Evolutionary conservation across 306 rosid species (phyloP).

Genomic region (Inga laurina): DNA sequence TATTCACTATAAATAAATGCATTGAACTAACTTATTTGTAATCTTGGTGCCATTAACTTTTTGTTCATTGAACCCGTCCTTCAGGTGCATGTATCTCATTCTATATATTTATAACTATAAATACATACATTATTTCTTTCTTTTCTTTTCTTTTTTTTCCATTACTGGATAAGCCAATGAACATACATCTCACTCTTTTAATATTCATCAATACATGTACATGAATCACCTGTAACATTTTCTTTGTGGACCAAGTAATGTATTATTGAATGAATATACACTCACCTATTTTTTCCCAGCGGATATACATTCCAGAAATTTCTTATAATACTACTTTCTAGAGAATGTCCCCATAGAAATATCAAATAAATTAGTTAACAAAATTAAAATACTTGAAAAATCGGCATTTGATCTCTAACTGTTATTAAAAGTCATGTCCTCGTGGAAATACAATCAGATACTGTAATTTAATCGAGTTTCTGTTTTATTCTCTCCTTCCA

Average conservation of each 20-base stretch:
- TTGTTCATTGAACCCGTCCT: background rate
- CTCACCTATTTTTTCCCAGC: background rate
- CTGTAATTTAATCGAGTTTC: background rate
- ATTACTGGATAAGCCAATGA: background rate
- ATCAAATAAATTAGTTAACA: background rate
- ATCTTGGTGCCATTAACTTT: background rate
- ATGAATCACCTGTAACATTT: background rate
- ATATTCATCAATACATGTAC: background rate
- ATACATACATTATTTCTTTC: background rate
- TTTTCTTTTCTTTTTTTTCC: background rate
- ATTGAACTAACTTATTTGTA: background rate
- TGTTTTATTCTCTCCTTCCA: background rate
- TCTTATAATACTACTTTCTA: background rate
- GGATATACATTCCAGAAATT: no score
- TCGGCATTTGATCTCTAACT: background rate
- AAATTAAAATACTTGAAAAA: background rate
- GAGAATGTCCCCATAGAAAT: background rate
- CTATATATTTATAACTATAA: background rate
- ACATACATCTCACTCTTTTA: background rate
- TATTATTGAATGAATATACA: background rate
- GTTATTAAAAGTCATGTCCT: background rate
- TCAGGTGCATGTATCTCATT: background rate
- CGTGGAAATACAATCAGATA: background rate
- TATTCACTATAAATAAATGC: background rate
- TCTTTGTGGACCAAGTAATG: background rate